Conservation (phyloP, 805 yeast genomes). For the Torulaspora gathmanii region DNA sequence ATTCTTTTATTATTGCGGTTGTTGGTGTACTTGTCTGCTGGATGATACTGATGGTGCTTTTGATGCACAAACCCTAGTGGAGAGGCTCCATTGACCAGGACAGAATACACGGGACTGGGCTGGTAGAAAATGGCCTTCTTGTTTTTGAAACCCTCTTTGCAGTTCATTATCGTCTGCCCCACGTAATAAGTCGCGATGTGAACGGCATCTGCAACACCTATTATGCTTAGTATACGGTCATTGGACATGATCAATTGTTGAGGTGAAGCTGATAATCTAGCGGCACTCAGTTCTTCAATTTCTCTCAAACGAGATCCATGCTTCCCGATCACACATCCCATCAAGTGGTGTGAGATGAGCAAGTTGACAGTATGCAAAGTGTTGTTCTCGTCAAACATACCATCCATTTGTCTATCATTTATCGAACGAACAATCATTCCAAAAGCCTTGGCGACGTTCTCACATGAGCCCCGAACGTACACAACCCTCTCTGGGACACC, state of each 20-base stretch:
- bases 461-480: slow-evolving; percentile 68
- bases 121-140: slow-evolving; percentile 38
- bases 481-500: slow-evolving; percentile 73
- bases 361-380: slow-evolving; percentile 53
- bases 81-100: slow-evolving; percentile 19
- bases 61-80: slow-evolving; percentile 20
- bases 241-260: slow-evolving; percentile 69
- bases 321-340: slow-evolving; percentile 78
- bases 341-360: slow-evolving; percentile 70
- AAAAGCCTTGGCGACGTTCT: slow-evolving; percentile 75
- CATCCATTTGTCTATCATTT: slow-evolving; percentile 45
- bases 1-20: slow-evolving; percentile 18
- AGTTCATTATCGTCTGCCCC: slow-evolving; percentile 61
- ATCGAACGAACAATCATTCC: slow-evolving; percentile 67
- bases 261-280: slow-evolving; percentile 68
- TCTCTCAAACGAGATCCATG: slow-evolving; percentile 70
- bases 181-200: slow-evolving; percentile 77
- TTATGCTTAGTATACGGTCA: slow-evolving; percentile 64
- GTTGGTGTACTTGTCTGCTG: slow-evolving; percentile 21
- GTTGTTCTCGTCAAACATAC: slow-evolving; percentile 48
- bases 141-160: slow-evolving; percentile 47
- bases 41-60: slow-evolving; percentile 30
- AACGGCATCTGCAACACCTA: slow-evolving; percentile 82
- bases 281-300: slow-evolving; percentile 78
- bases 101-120: slow-evolving; percentile 31